Percentiles rank a stretch among this genome's conserved stretches.
These are phyloP conservation scores for Colletotrichum magnum DNA, from an alignment of 2,329 filamentous ascomycete genomes.

Conservation along the genomic window DNA sequence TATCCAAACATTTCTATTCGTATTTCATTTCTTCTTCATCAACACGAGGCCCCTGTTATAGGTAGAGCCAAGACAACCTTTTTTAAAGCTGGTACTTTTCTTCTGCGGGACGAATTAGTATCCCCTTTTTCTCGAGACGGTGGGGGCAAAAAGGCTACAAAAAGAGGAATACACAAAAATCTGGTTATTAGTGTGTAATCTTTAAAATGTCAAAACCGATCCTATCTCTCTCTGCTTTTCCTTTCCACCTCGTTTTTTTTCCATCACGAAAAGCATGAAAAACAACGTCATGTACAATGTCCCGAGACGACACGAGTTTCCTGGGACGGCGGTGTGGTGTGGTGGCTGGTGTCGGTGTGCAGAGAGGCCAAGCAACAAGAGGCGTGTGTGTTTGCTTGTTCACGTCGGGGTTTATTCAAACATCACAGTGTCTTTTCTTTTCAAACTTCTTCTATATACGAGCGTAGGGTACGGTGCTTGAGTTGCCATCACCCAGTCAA, in stretches of 20 bases:
- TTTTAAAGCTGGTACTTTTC: neutral
- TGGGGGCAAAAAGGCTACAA: conserved; percentile 15
- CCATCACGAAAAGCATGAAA: neutral
- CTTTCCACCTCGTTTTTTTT: neutral
- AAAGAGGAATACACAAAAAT: conserved; percentile 36
- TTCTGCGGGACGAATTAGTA: neutral
- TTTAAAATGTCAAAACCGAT: neutral
- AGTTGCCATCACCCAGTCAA: no score
- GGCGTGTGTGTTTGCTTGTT: no score
- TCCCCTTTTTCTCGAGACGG: neutral
- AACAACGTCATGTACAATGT: neutral
- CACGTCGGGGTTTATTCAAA: no score
- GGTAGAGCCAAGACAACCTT: neutral
- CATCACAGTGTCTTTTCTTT: no score
- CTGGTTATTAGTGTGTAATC: conserved; percentile 19
- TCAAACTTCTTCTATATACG: no score
- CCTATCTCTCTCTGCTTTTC: neutral
- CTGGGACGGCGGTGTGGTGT: no score
- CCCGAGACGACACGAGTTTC: neutral
- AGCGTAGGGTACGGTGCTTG: no score
- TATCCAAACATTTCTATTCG: conserved; percentile 20
- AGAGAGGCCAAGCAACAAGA: no score
- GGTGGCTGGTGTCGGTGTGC: no score
- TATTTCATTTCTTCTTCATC: neutral
- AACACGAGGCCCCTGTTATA: no score